Evolutionary conservation across 1,284 basidiomycete species (phyloP).

Genomic region (Boletellus deceptivus): DNA sequence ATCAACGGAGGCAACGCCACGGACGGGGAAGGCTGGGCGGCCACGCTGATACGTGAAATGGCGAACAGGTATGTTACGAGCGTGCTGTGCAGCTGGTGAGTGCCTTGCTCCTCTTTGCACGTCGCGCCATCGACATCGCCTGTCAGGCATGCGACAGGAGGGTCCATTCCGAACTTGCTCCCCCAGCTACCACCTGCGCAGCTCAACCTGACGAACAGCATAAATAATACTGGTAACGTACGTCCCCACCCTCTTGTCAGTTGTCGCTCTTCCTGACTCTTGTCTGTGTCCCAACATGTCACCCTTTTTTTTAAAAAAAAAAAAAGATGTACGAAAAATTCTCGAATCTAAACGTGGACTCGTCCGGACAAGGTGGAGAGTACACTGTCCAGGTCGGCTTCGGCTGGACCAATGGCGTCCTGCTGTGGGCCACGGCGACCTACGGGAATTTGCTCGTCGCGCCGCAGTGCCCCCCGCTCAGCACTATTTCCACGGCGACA

Average conservation of each 20-base stretch:
- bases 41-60: constrained; percentile 64
- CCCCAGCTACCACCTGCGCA: constrained; percentile 66
- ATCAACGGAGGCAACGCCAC: constrained; percentile 71
- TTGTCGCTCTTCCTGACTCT: too few relatives aligned
- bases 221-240: constrained; percentile 69
- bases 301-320: too few relatives aligned
- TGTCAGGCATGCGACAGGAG: constrained; percentile 71
- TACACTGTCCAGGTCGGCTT: constrained; percentile 81
- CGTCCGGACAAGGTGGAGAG: constrained; percentile 83
- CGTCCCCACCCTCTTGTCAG: constrained; percentile 23
- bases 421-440: constrained; percentile 71
- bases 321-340: constrained; percentile 89
- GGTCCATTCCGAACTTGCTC: constrained; percentile 68
- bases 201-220: constrained; percentile 73
- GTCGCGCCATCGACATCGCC: constrained; percentile 29
- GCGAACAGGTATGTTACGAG: constrained; percentile 83
- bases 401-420: constrained; percentile 90
- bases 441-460: constrained; percentile 65
- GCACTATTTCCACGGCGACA: constrained; percentile 16
- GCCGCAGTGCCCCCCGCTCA: constrained; percentile 63
- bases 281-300: too few relatives aligned
- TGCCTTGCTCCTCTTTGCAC: constrained; percentile 5
- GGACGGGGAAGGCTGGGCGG: constrained; percentile 64
- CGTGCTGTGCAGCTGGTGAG: constrained; percentile 85
- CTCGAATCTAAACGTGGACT: constrained; percentile 74